Percentiles rank a stretch among this genome's conserved stretches.
phyloP scores from a whole-genome alignment of 371 early-diverging fungal species.

The Actinomucor elegans region DNA sequence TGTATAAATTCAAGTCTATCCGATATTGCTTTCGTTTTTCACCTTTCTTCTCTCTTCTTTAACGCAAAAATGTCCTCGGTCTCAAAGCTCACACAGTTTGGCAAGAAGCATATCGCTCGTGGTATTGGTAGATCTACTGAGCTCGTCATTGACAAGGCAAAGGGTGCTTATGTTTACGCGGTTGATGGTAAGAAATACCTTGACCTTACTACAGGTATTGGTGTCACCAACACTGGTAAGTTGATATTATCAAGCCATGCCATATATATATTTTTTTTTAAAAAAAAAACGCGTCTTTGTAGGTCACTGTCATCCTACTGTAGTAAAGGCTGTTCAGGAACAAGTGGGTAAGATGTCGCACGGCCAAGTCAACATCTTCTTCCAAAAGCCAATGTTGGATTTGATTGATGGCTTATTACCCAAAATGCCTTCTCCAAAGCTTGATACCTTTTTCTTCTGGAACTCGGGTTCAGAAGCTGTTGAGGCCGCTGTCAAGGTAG shows the following conservation, averaged over 20 bases:
- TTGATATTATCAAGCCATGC: too few species aligned
- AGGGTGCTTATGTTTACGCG: conserved; percentile 49
- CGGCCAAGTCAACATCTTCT: conserved; percentile 56
- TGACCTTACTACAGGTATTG: conserved; percentile 60
- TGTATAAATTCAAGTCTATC: conserved; percentile 1
- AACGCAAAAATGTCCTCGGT: conserved; percentile 25
- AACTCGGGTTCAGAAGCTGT: conserved; percentile 65
- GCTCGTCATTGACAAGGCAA: conserved; percentile 48
- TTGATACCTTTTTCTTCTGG: conserved; percentile 60
- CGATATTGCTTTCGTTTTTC: background rate
- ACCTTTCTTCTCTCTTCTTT: conserved; percentile 4
- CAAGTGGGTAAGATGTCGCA: conserved; percentile 55
- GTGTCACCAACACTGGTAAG: conserved; percentile 57
- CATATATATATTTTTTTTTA: background rate
- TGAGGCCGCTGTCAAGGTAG: conserved; percentile 57
- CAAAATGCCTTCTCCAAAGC: conserved; percentile 46
- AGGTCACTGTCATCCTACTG: conserved; percentile 55
- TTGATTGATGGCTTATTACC: conserved; percentile 45
- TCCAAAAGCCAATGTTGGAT: conserved; percentile 57
- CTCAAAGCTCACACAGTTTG: conserved; percentile 46
- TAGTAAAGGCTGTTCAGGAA: conserved; percentile 62
- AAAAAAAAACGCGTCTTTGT: background rate
- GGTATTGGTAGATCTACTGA: conserved; percentile 55
- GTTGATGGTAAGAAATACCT: conserved; percentile 55
- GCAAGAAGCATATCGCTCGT: conserved; percentile 44